Base-by-base conservation (phyloP, 441 rosid genomes). In the Eruca vesicaria region DNA sequence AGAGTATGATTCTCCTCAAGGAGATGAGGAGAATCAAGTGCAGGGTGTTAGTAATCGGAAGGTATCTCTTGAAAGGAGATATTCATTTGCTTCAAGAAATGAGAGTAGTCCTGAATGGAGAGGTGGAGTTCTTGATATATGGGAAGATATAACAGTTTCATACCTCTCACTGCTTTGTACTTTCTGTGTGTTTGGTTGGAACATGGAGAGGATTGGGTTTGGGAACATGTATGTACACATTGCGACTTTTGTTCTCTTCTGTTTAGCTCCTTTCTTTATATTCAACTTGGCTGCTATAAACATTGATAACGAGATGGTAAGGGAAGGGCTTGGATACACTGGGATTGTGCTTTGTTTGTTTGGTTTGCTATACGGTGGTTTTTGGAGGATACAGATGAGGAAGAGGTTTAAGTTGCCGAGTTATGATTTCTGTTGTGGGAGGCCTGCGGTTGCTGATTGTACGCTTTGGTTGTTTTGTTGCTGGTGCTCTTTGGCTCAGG, bases 171-270 rank as follows among this genome's bases (percentile, higher is more conserved):
- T 90, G 9, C 87, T 90, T 73, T 90, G 94, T 74, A 82, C 75
- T 41, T 88, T 84, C 79, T 93, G 94, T 81, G 95, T 93, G 48
- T 92, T 92, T 18, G 94, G 98, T 50, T 88, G 98, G 98, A 90
- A 93, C 75, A 89, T 90, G 98, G 96, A 93, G 81, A 85, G 96
- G 75, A 85, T 93, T 9, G 93, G 96, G 19, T 89, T 90, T 50
- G 98, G 98, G 38, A 93, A 93, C 84, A 89, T 89, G 94, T 93
- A 89, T 69, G 98, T 90, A 43, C 96, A 93, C 76, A 84, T 90
- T 32, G 93, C 93, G 21, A 93, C 96, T 11, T 93, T 90, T 76
- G 55, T 87, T 52, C 89, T 90, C 69, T 93, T 93, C 64, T 93
- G 93, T 79, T 61, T 82, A 78, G 94, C 98, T 38, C 98, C 98